These are phyloP conservation scores for Irpex rosettiformis DNA, from an alignment of 1,284 basidiomycete species.

Conservation along the genomic window DNA sequence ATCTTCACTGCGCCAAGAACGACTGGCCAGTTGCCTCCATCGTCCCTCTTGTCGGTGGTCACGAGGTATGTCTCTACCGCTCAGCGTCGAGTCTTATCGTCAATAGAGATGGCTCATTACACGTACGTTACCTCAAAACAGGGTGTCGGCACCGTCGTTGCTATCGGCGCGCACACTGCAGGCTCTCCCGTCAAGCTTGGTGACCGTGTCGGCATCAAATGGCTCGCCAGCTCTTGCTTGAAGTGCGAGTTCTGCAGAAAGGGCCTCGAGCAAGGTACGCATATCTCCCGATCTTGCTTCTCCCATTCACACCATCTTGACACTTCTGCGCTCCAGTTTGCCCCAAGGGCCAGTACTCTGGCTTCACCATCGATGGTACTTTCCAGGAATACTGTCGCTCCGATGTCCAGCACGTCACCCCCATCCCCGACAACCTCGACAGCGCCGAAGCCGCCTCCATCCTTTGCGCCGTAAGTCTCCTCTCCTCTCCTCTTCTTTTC, in stretches of 20 bases:
- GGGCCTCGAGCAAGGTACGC: slow-evolving; percentile 68
- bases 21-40: slow-evolving; percentile 74
- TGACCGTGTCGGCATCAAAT: slow-evolving; percentile 86
- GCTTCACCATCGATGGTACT: slow-evolving; percentile 79
- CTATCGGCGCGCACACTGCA: slow-evolving; percentile 67
- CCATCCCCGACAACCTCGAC: slow-evolving; percentile 66
- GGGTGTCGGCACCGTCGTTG: slow-evolving; percentile 75
- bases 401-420: slow-evolving; percentile 50
- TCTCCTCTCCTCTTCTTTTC: neutral
- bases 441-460: slow-evolving; percentile 77
- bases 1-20: slow-evolving; percentile 67
- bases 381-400: slow-evolving; percentile 75
- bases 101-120: neutral
- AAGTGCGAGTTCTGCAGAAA: slow-evolving; percentile 76
- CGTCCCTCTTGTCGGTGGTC: slow-evolving; percentile 80
- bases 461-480: slow-evolving; percentile 74
- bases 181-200: slow-evolving; percentile 66
- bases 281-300: neutral
- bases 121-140: slow-evolving; percentile 5
- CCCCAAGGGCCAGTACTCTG: slow-evolving; percentile 55
- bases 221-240: slow-evolving; percentile 48
- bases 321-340: slow-evolving; percentile 46
- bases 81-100: neutral
- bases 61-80: slow-evolving; percentile 43
- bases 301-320: neutral